Percentiles rank a stretch among this genome's conserved stretches.
phyloP scores from a whole-genome alignment of 495 filamentous ascomycete genomes.

The Xylaria telfairii region DNA sequence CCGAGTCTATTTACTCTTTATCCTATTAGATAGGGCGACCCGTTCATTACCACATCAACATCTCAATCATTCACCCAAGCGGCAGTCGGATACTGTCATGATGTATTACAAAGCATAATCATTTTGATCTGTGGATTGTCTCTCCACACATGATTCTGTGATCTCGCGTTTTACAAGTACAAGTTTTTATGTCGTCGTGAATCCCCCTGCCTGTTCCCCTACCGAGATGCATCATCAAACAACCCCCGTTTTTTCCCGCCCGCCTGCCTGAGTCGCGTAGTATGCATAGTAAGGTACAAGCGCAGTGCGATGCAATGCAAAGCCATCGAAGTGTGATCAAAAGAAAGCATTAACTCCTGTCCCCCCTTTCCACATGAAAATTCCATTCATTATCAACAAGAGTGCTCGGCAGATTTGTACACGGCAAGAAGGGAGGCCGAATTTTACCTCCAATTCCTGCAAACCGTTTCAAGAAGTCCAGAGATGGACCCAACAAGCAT shows the following conservation, averaged over 20 bases:
- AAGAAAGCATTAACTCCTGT: background rate
- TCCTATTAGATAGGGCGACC: background rate
- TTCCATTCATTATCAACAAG: constrained; percentile 4
- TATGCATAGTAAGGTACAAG: constrained; percentile 1
- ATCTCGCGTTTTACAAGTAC: background rate
- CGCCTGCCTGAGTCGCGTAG: background rate
- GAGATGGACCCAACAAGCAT: background rate
- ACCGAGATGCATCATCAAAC: background rate
- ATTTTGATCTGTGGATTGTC: background rate
- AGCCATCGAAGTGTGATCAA: background rate
- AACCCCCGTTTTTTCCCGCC: background rate
- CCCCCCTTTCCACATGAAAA: background rate
- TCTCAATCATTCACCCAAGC: background rate
- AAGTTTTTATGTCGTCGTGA: background rate
- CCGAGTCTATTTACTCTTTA: background rate
- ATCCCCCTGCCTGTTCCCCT: background rate
- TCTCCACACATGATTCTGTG: background rate
- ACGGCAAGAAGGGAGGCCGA: background rate
- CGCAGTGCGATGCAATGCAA: background rate
- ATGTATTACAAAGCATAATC: background rate
- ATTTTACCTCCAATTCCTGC: background rate
- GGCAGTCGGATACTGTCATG: background rate
- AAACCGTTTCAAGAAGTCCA: background rate
- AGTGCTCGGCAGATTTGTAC: background rate
- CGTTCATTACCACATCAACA: background rate